Percentiles rank a stretch among this genome's conserved stretches.
These are phyloP conservation scores for Lenwebbia sp. DNA, from an alignment of 345 rosid genomes.

Conservation along the genomic window DNA sequence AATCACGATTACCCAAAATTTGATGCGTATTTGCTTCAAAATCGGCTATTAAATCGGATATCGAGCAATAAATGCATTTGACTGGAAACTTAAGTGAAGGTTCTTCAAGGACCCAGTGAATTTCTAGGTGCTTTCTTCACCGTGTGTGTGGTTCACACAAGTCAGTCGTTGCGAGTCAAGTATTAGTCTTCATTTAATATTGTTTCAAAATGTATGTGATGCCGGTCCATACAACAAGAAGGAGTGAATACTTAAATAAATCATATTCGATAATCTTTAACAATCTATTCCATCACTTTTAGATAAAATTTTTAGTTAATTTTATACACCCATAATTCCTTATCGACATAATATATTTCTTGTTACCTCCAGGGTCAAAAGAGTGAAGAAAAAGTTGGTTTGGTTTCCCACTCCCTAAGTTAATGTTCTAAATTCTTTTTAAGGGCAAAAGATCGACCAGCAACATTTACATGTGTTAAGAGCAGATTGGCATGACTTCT, in stretches of 20 bases:
- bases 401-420: background rate
- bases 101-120: background rate
- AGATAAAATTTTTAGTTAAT: accelerated
- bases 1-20: background rate
- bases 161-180: background rate
- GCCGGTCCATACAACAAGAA: background rate
- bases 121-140: background rate
- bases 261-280: background rate
- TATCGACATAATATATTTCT: background rate
- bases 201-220: accelerated
- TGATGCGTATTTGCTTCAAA: background rate
- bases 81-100: background rate
- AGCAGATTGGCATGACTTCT: background rate
- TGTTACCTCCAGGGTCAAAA: background rate
- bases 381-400: background rate
- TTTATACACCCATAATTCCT: background rate
- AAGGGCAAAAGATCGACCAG: background rate
- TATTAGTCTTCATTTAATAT: background rate
- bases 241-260: background rate
- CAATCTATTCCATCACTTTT: background rate
- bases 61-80: background rate
- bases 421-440: background rate
- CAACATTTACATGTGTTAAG: background rate
- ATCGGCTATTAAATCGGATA: background rate
- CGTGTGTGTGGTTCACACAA: background rate